phyloP scores from a whole-genome alignment of 1,139 yeast genomes.

The Hansenula sp. region DNA sequence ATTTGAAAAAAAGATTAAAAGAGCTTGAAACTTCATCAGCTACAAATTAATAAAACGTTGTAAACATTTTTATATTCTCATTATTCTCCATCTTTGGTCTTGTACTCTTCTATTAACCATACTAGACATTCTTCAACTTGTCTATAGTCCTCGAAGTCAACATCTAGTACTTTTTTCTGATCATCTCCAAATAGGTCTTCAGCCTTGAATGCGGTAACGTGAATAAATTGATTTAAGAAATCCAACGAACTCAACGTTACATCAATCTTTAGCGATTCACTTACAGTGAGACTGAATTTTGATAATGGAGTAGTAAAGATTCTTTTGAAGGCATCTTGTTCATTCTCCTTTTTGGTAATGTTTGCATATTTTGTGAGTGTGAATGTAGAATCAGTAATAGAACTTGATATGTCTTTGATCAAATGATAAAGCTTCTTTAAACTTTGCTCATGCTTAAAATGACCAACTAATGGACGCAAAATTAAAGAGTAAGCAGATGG shows the following conservation, averaged over 20 bases:
- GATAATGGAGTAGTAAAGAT: slow-evolving; percentile 15
- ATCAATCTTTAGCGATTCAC: slow-evolving; percentile 4
- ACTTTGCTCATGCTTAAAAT: slow-evolving; percentile 57
- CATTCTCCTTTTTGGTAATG: slow-evolving; percentile 9
- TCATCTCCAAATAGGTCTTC: slow-evolving; percentile 13
- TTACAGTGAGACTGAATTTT: slow-evolving; percentile 9
- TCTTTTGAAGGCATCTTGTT: slow-evolving; percentile 18
- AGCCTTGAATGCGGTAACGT: slow-evolving; percentile 7
- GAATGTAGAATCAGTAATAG: slow-evolving; percentile 11
- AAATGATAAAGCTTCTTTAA: slow-evolving; percentile 39
- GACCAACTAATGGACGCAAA: slow-evolving; percentile 65
- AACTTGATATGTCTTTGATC: slow-evolving; percentile 28
- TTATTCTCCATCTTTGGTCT: not conserved
- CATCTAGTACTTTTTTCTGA: slow-evolving; percentile 32
- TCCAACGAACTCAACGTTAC: slow-evolving; percentile 22
- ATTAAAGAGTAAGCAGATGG: slow-evolving; percentile 40
- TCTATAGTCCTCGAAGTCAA: slow-evolving; percentile 50
- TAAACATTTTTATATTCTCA: not conserved
- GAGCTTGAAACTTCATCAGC: not conserved
- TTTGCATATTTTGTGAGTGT: slow-evolving; percentile 15
- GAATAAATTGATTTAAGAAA: slow-evolving; percentile 22
- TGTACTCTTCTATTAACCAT: slow-evolving; percentile 44
- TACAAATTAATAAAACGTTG: no score
- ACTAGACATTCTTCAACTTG: slow-evolving; percentile 64
- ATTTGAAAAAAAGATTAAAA: slow-evolving; percentile 4